phyloP scores from a whole-genome alignment of 2,329 filamentous ascomycete genomes.

The Cyclaneusma minus region DNA sequence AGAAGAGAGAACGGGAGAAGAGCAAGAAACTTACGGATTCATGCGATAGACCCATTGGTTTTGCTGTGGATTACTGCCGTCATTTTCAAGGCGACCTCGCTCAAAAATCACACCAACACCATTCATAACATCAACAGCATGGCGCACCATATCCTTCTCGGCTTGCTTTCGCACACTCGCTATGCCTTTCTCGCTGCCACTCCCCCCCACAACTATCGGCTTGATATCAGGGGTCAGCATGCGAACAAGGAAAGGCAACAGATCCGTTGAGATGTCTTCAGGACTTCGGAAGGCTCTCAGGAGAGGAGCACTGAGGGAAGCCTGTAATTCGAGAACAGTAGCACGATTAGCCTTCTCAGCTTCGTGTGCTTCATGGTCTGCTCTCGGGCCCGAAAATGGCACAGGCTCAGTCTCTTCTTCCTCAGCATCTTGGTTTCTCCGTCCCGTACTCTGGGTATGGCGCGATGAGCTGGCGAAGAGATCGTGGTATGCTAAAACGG shows the following conservation, averaged over 20 bases:
- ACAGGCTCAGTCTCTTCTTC: slow-evolving; percentile 34
- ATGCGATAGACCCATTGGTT: slow-evolving; percentile 76
- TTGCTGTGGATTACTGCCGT: slow-evolving; percentile 41
- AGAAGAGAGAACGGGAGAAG: slow-evolving; percentile 1
- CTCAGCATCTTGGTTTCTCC: slow-evolving; percentile 25
- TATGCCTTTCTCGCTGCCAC: slow-evolving; percentile 45
- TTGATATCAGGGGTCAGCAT: slow-evolving; percentile 84
- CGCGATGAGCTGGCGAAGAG: slow-evolving; percentile 63
- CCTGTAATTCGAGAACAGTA: slow-evolving; percentile 58
- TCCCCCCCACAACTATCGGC: slow-evolving; percentile 68
- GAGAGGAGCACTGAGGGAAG: slow-evolving; percentile 56
- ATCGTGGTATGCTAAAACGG: slow-evolving; percentile 78
- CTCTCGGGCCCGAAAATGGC: slow-evolving; percentile 70
- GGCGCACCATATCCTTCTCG: slow-evolving; percentile 66
- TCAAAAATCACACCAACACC: slow-evolving; percentile 72
- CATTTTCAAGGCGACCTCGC: slow-evolving; percentile 61
- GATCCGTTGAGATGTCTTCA: slow-evolving; percentile 63
- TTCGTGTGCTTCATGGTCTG: slow-evolving; percentile 70
- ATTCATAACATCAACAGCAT: slow-evolving; percentile 69
- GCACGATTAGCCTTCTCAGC: slow-evolving; percentile 64
- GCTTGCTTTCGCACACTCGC: slow-evolving; percentile 79
- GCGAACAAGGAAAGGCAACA: slow-evolving; percentile 70
- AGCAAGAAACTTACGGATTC: slow-evolving; percentile 57
- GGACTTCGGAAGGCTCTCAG: slow-evolving; percentile 64
- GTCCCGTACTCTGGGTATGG: slow-evolving; percentile 21